Percentiles rank a stretch among this genome's conserved stretches.
Conservation (phyloP, 768 basidiomycete species). For the Tephrocybe sp. region DNA sequence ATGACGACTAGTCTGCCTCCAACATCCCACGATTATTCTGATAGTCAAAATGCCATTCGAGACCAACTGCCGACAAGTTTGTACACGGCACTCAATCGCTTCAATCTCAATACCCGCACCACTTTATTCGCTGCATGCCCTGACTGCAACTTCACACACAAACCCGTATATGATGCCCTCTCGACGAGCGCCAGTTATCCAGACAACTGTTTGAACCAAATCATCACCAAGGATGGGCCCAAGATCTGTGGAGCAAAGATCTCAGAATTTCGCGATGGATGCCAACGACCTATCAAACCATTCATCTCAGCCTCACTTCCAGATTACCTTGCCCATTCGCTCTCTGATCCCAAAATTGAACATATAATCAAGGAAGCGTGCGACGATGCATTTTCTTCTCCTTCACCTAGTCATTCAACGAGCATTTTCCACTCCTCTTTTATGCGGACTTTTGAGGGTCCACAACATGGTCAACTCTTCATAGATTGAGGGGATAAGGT, state of each 20-base stretch:
- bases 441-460: background rate
- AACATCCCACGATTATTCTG: background rate
- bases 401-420: background rate
- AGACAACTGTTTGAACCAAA: background rate
- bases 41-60: constrained; percentile 3
- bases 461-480: constrained; percentile 1
- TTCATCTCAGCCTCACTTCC: too few relatives aligned
- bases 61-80: constrained; percentile 16
- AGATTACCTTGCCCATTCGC: background rate
- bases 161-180: constrained; percentile 7
- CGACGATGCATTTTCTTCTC: constrained; percentile 7
- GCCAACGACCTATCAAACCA: background rate
- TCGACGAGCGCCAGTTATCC: constrained; percentile 7
- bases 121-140: constrained; percentile 18
- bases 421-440: constrained; percentile 4
- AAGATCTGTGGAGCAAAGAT: background rate
- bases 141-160: constrained; percentile 14
- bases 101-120: constrained; percentile 13
- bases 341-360: constrained; percentile 8
- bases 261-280: background rate
- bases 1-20: constrained; percentile 1
- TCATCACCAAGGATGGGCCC: background rate
- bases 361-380: too few relatives aligned
- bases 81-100: constrained; percentile 7
- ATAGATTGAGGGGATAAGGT: constrained; percentile 2